Evolutionary conservation across 495 filamentous ascomycete species (phyloP), one percentile per base, ranked within the genome.

Genomic region (Aspergillus diversus): DNA sequence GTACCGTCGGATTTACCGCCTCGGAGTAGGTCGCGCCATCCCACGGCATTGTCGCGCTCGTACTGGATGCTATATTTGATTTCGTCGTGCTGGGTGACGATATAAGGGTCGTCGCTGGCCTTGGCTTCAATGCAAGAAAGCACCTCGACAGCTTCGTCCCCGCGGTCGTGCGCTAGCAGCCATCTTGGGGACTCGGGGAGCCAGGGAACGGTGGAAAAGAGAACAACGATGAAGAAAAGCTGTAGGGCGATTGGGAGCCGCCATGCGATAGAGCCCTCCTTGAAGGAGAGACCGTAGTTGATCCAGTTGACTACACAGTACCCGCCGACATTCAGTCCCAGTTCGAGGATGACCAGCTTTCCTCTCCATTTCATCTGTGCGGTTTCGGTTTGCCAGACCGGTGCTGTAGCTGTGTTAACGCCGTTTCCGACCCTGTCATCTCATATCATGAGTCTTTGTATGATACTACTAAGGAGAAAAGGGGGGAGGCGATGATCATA

Each of bases 311-410:
- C 69, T 5, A 84, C 63, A 21, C 71, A 77, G 66, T 85, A 87
- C 7, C 86, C 84, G 42, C 80, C 80, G 55, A 88, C 84, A 63
- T 88, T 88, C 73, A 86, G 71, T 27, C 83, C 81, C 75, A 87
- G 78, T 59, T 88, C 86, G 13, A 89, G 74, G 48, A 87, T 79
- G 17, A 88, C 83, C 21, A 89, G 71, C 58, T 84, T 82, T 47
- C 88, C 87, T 62, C 86, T 76, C 81, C 82, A 85, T 55, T 78
- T 76, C 0, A 80, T 77, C 60, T 86, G 81, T 0, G 84, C 82
- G 0, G 85, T 87, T 66, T 90, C 86, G 3, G 81, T 82, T 65
- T 89, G 85, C 86, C 85, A 90, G 7, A 88, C 80, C 11, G 88
- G 86, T 3, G 84, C 86, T 11, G 84, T 86, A 2, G 86, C 79